Conservation (phyloP, 2,329 filamentous ascomycete genomes). For the Epichloe baconii region DNA sequence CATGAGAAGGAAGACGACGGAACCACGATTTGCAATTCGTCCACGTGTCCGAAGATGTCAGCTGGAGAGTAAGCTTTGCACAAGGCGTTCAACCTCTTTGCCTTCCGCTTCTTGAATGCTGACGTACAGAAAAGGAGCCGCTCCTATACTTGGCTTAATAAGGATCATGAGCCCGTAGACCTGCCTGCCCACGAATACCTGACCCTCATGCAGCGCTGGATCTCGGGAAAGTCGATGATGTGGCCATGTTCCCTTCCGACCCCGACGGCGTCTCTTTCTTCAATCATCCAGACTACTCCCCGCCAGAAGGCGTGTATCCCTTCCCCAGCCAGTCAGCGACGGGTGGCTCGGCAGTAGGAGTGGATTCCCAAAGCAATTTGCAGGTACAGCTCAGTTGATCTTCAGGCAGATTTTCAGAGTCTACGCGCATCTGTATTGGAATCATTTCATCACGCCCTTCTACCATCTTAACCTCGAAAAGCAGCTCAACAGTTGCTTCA, state of each 20-base stretch:
- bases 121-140: constrained; percentile 50
- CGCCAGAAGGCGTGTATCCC: constrained; percentile 30
- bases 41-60: constrained; percentile 81
- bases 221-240: constrained; percentile 80
- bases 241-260: constrained; percentile 73
- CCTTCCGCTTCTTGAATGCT: background rate
- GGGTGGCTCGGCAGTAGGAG: constrained; percentile 78
- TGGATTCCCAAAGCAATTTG: constrained; percentile 75
- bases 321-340: constrained; percentile 36
- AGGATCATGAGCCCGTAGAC: constrained; percentile 59
- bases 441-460: constrained; percentile 71
- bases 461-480: constrained; percentile 65
- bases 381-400: constrained; percentile 74
- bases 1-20: constrained; percentile 74
- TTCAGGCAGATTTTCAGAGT: constrained; percentile 95
- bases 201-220: constrained; percentile 86
- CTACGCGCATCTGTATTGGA: constrained; percentile 91
- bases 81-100: background rate
- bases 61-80: constrained; percentile 55
- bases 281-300: constrained; percentile 38
- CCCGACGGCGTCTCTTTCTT: constrained; percentile 50
- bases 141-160: constrained; percentile 90
- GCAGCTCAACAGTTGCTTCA: constrained; percentile 70
- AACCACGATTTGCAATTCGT: constrained; percentile 67
- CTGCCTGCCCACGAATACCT: constrained; percentile 84